phyloP scores from a whole-genome alignment of 2,329 filamentous ascomycete genomes.

The Penicillium polonicum region DNA sequence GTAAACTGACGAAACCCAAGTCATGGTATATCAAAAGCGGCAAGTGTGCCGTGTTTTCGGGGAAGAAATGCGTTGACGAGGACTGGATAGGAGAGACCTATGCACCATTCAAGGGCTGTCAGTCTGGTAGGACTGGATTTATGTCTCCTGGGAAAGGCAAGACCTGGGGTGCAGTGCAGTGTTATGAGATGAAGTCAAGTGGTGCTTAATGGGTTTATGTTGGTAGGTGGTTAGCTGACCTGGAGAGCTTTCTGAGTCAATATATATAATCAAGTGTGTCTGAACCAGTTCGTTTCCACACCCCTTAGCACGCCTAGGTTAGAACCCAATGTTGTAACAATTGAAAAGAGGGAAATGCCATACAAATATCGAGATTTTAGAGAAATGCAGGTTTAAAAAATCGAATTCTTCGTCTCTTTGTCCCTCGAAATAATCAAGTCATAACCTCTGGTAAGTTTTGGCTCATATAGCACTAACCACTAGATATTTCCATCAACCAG shows the following conservation, averaged over 20 bases:
- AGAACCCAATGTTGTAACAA: neutral
- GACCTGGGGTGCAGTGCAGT: neutral
- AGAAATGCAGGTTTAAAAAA: neutral
- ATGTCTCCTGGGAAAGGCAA: neutral
- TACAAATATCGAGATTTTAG: too few species aligned
- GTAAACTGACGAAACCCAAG: neutral
- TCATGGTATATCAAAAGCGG: neutral
- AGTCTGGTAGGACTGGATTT: neutral
- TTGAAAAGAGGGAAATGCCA: too few species aligned
- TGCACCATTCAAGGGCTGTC: neutral
- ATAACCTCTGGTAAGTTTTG: fast-evolving
- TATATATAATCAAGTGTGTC: neutral
- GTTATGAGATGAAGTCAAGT: neutral
- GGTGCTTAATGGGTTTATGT: too few species aligned
- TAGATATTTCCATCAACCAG: slow-evolving; percentile 11
- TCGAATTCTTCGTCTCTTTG: neutral
- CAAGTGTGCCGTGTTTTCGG: neutral
- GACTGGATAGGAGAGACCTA: neutral
- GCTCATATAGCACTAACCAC: too few species aligned
- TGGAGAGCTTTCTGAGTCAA: too few species aligned
- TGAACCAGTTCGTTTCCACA: neutral
- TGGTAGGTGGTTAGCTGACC: too few species aligned
- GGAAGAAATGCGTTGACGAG: neutral
- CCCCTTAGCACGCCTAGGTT: neutral
- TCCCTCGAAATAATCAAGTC: neutral